These are phyloP conservation scores for Ascochyta fabae DNA, from an alignment of 2,329 filamentous ascomycete genomes.

Conservation along the genomic window DNA sequence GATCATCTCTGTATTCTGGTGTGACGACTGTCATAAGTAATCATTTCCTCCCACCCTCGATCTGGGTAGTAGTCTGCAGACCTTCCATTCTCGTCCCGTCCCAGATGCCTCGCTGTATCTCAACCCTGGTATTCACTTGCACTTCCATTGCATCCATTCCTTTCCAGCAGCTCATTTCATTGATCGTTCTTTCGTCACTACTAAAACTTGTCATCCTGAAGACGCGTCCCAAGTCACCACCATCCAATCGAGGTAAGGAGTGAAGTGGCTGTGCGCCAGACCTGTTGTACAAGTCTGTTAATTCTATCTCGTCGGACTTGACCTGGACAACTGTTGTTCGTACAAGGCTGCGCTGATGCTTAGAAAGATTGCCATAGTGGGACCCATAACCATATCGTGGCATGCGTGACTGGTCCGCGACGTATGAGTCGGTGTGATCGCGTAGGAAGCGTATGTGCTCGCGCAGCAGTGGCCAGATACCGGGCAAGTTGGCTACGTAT, in stretches of 20 bases:
- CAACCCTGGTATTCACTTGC: slow-evolving; percentile 37
- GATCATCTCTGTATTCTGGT: background rate
- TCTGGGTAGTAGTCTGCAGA: slow-evolving; percentile 9
- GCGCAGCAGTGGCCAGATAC: slow-evolving; percentile 60
- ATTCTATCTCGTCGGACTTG: slow-evolving; percentile 32
- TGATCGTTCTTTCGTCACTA: slow-evolving; percentile 27
- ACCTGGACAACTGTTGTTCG: slow-evolving; percentile 6
- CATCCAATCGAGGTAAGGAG: background rate
- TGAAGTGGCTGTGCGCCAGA: slow-evolving; percentile 16
- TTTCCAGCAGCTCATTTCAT: slow-evolving; percentile 19
- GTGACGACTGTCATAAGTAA: background rate
- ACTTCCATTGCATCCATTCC: slow-evolving; percentile 25
- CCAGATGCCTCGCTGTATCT: slow-evolving; percentile 34
- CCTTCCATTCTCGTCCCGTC: slow-evolving; percentile 12
- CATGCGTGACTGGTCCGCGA: slow-evolving; percentile 17
- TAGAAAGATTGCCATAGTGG: slow-evolving; percentile 27
- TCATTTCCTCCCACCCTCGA: slow-evolving; percentile 17
- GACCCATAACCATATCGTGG: slow-evolving; percentile 30
- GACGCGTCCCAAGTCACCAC: slow-evolving; percentile 8
- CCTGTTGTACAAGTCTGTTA: slow-evolving; percentile 22
- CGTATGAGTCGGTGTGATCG: slow-evolving; percentile 28
- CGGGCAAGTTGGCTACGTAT: slow-evolving; percentile 61
- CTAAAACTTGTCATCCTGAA: slow-evolving; percentile 20
- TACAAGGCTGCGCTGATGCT: slow-evolving; percentile 17
- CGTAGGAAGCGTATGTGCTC: slow-evolving; percentile 49